Base-by-base conservation (phyloP, 306 rosid species). In the Dryas drummondii region DNA sequence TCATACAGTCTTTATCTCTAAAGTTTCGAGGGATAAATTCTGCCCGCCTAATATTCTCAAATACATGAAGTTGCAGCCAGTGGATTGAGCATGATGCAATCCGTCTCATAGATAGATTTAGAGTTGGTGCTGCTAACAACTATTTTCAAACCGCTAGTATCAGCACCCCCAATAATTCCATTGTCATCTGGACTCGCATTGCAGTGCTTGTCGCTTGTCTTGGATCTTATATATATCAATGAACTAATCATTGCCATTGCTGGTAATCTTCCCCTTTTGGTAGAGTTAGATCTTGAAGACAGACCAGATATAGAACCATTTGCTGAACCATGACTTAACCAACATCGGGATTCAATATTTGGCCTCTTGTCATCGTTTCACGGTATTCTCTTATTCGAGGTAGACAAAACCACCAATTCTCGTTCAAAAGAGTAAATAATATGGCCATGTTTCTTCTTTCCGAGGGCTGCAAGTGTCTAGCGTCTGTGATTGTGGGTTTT, bases 201-300 rank as follows among this genome's bases (percentile, higher is more conserved):
- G 70, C 81, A 76, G 47, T 68, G 69, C 58, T 71, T 81, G 70
- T 76, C 84, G 11, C 77, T 81, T 4, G 66, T 62, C 44, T 71
- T 81, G 49, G 84, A 76, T 76, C 67, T 76, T 26, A 71, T 81
- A 40, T 26, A 71, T 81, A 40, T 47, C 80, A 27, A 74, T 71
- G 73, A 64, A n/a, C 72, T 81, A 8, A 41, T 81, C 27, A 51
- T 70, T 1, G 41, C 12, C 70, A 64, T 81, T n/a, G 40, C 56
- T 46, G 7, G 40, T 19, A 54, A 58, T 56, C 76, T 72, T 64
- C 77, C 80, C 55, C 65, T 37, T 70, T 76, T 81, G 78, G 71
- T 64, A 50, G 84, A 81, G 80, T 77, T 81, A 32, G 74, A 81
- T 68, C 80, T 81, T 44, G 78, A 81, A 76, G 84, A 81, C 53